Evolutionary conservation across 768 basidiomycete genomes (phyloP).

Genomic region (Suillus sp.): DNA sequence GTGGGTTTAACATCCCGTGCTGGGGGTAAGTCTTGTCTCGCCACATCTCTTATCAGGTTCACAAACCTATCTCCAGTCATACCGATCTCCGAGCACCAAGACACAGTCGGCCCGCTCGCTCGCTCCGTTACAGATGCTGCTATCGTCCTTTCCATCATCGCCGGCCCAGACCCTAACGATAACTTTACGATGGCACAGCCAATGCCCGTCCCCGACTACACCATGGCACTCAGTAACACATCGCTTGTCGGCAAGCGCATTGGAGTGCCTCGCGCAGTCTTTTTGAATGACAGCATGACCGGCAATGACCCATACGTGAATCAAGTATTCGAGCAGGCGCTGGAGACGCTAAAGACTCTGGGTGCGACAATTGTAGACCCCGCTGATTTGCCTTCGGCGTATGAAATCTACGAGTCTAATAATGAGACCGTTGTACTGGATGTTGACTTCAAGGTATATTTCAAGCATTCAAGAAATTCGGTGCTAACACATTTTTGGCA

Average conservation of each 20-base stretch:
- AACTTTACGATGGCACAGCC: constrained; percentile 59
- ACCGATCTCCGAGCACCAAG: constrained; percentile 59
- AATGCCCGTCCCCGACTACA: constrained; percentile 52
- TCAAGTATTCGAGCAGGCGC: constrained; percentile 41
- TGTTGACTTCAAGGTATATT: constrained; percentile 59
- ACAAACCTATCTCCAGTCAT: constrained; percentile 41
- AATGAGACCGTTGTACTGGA: constrained; percentile 59
- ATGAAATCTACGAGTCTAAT: constrained; percentile 48
- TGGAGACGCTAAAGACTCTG: constrained; percentile 39
- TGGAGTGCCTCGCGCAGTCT: constrained; percentile 49
- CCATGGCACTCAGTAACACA: constrained; percentile 48
- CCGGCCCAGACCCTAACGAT: constrained; percentile 56
- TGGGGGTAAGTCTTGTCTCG: constrained; percentile 42
- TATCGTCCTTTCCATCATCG: constrained; percentile 55
- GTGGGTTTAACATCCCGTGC: constrained; percentile 63
- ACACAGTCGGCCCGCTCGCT: constrained; percentile 60
- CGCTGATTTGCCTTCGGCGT: constrained; percentile 59
- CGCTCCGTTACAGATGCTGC: constrained; percentile 58
- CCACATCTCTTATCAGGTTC: background rate
- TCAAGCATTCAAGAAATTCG: no score
- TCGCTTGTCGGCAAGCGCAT: constrained; percentile 55
- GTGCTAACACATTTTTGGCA: constrained; percentile 23
- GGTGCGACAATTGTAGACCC: constrained; percentile 62
- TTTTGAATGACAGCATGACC: constrained; percentile 32
- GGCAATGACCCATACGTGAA: constrained; percentile 33